Conservation (phyloP, 2,329 filamentous ascomycete species). For the Cercospora sesami region DNA sequence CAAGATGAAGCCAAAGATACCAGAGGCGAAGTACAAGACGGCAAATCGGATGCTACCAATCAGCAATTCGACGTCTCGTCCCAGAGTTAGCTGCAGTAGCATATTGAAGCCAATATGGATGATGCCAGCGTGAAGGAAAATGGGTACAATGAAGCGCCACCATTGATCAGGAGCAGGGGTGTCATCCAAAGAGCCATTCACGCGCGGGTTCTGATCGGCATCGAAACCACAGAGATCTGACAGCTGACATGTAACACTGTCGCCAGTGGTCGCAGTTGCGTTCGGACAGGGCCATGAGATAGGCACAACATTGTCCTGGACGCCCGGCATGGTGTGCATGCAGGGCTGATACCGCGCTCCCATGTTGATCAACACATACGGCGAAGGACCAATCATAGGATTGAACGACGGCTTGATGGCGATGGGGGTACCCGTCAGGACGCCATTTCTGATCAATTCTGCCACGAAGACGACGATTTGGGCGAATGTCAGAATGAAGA, state of each 20-base stretch:
- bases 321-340: conserved; percentile 77
- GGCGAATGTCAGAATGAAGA: conserved; percentile 73
- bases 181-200: conserved; percentile 53
- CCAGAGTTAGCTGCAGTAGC: conserved; percentile 84
- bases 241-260: conserved; percentile 66
- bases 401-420: conserved; percentile 85
- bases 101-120: conserved; percentile 97
- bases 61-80: conserved; percentile 84
- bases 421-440: conserved; percentile 75
- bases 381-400: conserved; percentile 93
- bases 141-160: conserved; percentile 93
- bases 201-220: conserved; percentile 67
- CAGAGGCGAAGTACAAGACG: conserved; percentile 83
- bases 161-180: conserved; percentile 79
- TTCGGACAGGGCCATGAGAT: conserved; percentile 80
- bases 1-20: conserved; percentile 94
- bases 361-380: conserved; percentile 93
- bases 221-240: conserved; percentile 81
- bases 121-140: conserved; percentile 91
- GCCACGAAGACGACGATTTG: conserved; percentile 86
- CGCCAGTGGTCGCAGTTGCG: conserved; percentile 60
- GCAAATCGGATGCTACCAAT: conserved; percentile 88
- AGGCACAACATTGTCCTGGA: conserved; percentile 52
- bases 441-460: conserved; percentile 77
- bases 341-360: conserved; percentile 88